These are phyloP conservation scores for Trypanosoma mega DNA, from an alignment of 208 protist genomes.

Conservation along the genomic window DNA sequence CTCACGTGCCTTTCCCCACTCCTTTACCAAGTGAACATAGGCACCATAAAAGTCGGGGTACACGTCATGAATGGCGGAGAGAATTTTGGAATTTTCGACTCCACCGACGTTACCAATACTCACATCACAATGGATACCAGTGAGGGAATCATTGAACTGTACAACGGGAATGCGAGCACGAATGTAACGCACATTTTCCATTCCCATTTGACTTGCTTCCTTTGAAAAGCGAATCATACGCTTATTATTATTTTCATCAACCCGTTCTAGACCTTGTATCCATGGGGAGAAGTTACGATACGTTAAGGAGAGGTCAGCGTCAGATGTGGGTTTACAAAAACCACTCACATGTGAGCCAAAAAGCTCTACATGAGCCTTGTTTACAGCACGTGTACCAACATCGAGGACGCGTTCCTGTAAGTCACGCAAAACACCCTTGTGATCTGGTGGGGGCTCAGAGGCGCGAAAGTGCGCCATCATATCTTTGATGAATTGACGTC, in stretches of 20 bases:
- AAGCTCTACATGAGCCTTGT: conserved; percentile 80
- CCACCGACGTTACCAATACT: conserved; percentile 89
- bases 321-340: conserved; percentile 75
- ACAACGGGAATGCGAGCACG: conserved; percentile 83
- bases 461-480: conserved; percentile 75
- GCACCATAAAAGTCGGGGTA: conserved; percentile 84
- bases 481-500: conserved; percentile 56
- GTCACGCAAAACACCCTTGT: conserved; percentile 50
- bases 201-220: conserved; percentile 72
- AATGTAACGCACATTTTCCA: conserved; percentile 80
- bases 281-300: conserved; percentile 89
- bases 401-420: conserved; percentile 62
- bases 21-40: conserved; percentile 87
- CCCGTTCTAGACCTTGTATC: conserved; percentile 55
- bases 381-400: conserved; percentile 69
- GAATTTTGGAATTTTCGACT: conserved; percentile 84
- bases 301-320: conserved; percentile 85
- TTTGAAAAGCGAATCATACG: conserved; percentile 70
- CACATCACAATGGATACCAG: conserved; percentile 77
- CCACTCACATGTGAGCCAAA: conserved; percentile 86
- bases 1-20: conserved; percentile 83
- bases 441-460: conserved; percentile 25
- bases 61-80: conserved; percentile 58
- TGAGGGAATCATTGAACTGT: conserved; percentile 76
- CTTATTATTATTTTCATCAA: conserved; percentile 70